Evolutionary conservation across 2,329 filamentous ascomycete genomes (phyloP).

Genomic region (Apiospora aurea): DNA sequence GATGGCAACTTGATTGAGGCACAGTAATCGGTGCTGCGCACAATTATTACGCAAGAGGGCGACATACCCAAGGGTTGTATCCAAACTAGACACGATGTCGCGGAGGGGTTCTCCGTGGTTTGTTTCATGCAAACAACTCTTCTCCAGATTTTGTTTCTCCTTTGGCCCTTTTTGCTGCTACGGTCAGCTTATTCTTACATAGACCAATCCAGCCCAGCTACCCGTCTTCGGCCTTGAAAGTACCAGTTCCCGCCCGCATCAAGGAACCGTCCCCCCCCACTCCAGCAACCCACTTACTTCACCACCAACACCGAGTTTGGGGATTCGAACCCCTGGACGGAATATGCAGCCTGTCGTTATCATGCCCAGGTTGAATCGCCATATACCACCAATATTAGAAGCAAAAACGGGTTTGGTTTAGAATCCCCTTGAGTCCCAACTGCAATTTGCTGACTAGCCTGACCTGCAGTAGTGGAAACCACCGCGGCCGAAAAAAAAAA

Average conservation of each 20-base stretch:
- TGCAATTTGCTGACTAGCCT: slow-evolving; percentile 9
- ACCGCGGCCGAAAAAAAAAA: not conserved
- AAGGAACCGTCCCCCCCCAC: not conserved
- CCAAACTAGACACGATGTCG: not conserved
- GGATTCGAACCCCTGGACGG: slow-evolving; percentile 8
- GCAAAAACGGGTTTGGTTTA: not conserved
- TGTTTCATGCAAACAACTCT: not conserved
- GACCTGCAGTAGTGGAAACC: not conserved
- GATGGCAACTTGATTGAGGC: not conserved
- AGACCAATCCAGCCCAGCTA: not conserved
- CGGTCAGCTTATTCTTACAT: slow-evolving; percentile 16
- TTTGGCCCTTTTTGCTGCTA: not conserved
- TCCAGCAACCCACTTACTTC: not conserved
- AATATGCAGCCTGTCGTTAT: slow-evolving; percentile 9
- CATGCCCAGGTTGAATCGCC: slow-evolving; percentile 3
- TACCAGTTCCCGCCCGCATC: not conserved
- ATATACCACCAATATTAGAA: slow-evolving; percentile 1
- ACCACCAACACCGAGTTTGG: not conserved
- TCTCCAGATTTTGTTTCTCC: slow-evolving; percentile 11
- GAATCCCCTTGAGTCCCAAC: not conserved
- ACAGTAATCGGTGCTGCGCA: slow-evolving; percentile 6
- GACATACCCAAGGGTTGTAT: not conserved
- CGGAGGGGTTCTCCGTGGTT: not conserved
- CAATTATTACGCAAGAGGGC: slow-evolving; percentile 11
- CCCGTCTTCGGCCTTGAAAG: slow-evolving; percentile 1